Evolutionary conservation across 371 early-diverging fungal genomes (phyloP), one percentile per base, ranked within the genome.

Genomic region (Ordospora colligata): DNA sequence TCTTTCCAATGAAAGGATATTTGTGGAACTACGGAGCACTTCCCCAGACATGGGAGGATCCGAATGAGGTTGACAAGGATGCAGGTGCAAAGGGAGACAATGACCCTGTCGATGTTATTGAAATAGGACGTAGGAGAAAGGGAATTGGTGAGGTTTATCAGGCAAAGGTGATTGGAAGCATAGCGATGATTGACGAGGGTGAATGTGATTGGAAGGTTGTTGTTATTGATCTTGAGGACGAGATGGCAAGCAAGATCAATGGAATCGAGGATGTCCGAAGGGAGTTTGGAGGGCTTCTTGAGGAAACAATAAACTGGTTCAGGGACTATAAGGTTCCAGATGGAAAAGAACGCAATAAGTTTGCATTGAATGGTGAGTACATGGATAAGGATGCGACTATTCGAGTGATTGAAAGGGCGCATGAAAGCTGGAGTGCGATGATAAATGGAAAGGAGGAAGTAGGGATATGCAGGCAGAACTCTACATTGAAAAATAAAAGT

Each of bases 161-260:
- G 88, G 96, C 93, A 75, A 97, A 96, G 87, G 89, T 95, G 9
- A 88, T 97, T 22, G 98, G 98, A 54, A 89, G 90, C 76, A 89
- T 97, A 89, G 97, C 94, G 62, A 87, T 97, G 82, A 85, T 97
- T 72, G 97, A 97, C 84, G 80, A 82, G 81, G 88, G 93, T 69
- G 98, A 97, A 87, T 95, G 96, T 50, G 98, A 97, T 88, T 97
- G 97, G 97, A 97, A 97, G 87, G 87, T 97, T 53, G 87, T 97
- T 73, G 92, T 89, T 74, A 94, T 97, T 74, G 95, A 95, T 83
- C 84, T 90, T 74, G 91, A 90, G 79, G 98, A 97, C 86, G 92
- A 92, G 10, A 84, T 91, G 71, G 94, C 94, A 22, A 68, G 86
- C 79, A 90, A 92, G 86, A 83, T 97, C 65, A 93, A 94, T 87